Conservation (phyloP, 768 basidiomycete species). For the Holtermanniella nyarrowii region DNA sequence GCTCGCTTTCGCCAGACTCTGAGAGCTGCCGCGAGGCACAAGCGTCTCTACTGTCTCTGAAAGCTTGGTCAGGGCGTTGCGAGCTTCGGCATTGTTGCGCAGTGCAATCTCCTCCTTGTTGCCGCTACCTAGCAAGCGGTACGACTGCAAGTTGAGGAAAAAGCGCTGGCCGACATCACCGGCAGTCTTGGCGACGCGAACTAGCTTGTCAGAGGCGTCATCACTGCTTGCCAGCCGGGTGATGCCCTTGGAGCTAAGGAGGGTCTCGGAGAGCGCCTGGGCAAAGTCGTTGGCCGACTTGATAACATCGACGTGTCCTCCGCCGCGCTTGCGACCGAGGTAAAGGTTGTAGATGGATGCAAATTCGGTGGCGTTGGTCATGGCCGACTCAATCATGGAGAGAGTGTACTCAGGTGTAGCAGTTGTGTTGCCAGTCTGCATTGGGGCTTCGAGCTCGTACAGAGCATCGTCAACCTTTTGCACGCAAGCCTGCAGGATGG, state of each 20-base stretch:
- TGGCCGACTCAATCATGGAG: slow-evolving; percentile 94
- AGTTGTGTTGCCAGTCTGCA: slow-evolving; percentile 84
- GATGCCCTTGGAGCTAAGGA: slow-evolving; percentile 89
- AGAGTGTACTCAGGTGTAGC: slow-evolving; percentile 98
- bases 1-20: slow-evolving; percentile 61
- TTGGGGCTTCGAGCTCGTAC: slow-evolving; percentile 94
- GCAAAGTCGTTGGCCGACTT: slow-evolving; percentile 94
- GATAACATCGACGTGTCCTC: slow-evolving; percentile 95
- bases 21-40: slow-evolving; percentile 63
- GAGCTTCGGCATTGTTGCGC: slow-evolving; percentile 77
- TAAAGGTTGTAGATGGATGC: slow-evolving; percentile 88
- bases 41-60: slow-evolving; percentile 78
- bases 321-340: slow-evolving; percentile 67
- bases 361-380: slow-evolving; percentile 91
- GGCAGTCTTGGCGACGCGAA: slow-evolving; percentile 68
- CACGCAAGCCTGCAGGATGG: slow-evolving; percentile 89
- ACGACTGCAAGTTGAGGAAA: slow-evolving; percentile 93
- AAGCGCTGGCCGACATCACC: slow-evolving; percentile 83
- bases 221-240: slow-evolving; percentile 85
- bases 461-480: slow-evolving; percentile 95
- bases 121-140: slow-evolving; percentile 74
- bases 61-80: slow-evolving; percentile 68
- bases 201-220: slow-evolving; percentile 81
- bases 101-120: slow-evolving; percentile 78
- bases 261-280: slow-evolving; percentile 80